Base-by-base conservation (phyloP, 1,284 basidiomycete species). In the Ceratobasidium theobromae region DNA sequence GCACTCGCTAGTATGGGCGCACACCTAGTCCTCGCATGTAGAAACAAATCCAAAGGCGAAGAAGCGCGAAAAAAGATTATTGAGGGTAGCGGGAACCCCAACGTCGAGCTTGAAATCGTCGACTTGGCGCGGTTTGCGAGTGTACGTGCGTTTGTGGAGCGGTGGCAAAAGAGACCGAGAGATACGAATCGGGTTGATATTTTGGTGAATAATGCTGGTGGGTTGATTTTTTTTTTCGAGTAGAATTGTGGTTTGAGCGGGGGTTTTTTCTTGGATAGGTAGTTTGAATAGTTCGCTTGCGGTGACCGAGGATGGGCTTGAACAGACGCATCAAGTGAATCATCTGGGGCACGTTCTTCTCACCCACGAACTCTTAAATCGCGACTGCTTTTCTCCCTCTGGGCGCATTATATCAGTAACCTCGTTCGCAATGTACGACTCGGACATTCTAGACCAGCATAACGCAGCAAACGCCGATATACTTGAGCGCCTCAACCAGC, bases 171-270 rank as follows among this genome's bases (percentile, higher is more conserved):
- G n/a, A 40, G 49, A 27, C 25, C n/a, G n/a, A n/a, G n/a, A n/a
- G n/a, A n/a, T 1, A 11, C 33, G 14, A 48, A 53, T 5, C 48
- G 64, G 21, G 41, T 67, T 23, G 66, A 67, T 33, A 62, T 64
- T 16, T 33, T 67, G 21, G 27, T 64, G 32, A 67, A 64, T 48
- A 67, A 67, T 35, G 66, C 66, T 12, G 66, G 66, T 64, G 25
- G 12, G 66, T 18, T 27, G 14, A n/a, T 5, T 14, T 11, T 28
- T 11, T 16, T 18, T n/a, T 55, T 11, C 33, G 14, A 38, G 52
- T 32, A 11, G 6, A 9, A n/a, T 6, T 6, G 18, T 11, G 43
- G 6, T 45, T 8, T 14, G 9, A 9, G 9, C 8, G 9, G 6
- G 6, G 18, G 18, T 21, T 9, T 21, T 12, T 25, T 41, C 33